A percentile compares a stretch with the other conserved stretches of the same genome.
phyloP scores from a whole-genome alignment of 352 stramenopile genomes.

The Aphanomyces euteiches region DNA sequence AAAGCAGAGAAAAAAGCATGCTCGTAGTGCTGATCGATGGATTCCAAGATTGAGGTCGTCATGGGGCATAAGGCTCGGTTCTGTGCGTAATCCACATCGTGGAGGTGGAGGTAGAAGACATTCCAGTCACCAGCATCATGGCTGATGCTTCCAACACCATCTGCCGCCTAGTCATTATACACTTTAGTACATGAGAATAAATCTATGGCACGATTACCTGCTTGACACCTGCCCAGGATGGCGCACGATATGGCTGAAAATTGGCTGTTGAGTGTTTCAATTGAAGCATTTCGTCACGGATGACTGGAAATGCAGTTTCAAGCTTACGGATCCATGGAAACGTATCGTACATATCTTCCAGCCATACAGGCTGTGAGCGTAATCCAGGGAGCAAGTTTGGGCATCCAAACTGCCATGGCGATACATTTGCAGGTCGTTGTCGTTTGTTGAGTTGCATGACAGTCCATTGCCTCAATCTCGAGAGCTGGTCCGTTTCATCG shows the following conservation, averaged over 20 bases:
- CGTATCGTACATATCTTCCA: conserved; percentile 23
- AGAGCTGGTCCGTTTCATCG: conserved; percentile 37
- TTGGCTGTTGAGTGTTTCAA: conserved; percentile 38
- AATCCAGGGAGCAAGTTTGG: conserved; percentile 58
- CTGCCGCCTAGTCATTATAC: conserved; percentile 40
- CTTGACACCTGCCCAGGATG: conserved; percentile 60
- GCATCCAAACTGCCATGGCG: conserved; percentile 60
- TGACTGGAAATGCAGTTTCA: conserved; percentile 48
- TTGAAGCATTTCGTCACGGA: conserved; percentile 59
- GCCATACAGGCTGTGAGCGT: conserved; percentile 48
- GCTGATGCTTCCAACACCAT: conserved; percentile 68
- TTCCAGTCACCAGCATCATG: conserved; percentile 85
- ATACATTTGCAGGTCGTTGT: conserved; percentile 34
- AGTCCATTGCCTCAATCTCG: conserved; percentile 58
- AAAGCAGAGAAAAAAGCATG: conserved; percentile 87
- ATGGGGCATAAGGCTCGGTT: conserved; percentile 67
- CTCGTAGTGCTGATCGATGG: conserved; percentile 61
- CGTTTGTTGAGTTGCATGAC: conserved; percentile 63
- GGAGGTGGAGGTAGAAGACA: conserved; percentile 84
- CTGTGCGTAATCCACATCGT: conserved; percentile 76
- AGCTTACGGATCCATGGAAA: conserved; percentile 52
- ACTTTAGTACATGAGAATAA: conserved; percentile 16
- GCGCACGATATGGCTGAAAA: conserved; percentile 78
- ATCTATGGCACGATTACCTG: conserved; percentile 33
- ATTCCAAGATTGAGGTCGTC: conserved; percentile 55